Evolutionary conservation across 2,329 filamentous ascomycete genomes (phyloP), one percentile per base, ranked within the genome.

Genomic region (Colletotrichum liriopes): DNA sequence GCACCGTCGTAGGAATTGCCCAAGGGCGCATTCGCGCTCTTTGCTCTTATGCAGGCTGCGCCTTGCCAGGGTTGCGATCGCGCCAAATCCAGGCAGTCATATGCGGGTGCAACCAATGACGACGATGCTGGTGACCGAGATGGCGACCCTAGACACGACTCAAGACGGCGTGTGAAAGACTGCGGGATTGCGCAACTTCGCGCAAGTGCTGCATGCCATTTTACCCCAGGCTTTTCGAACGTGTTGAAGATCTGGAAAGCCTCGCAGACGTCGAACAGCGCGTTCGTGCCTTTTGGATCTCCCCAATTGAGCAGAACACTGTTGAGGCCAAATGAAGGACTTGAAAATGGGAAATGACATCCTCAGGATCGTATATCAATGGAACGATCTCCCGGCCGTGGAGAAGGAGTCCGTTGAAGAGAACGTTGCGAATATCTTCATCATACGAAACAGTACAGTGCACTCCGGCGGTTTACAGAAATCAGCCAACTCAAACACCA

Each of bases 21-120:
- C 29, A 71, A 72, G 66, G 29, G 66, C 70, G 54, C 70, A 65
- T 32, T 60, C 41, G 65, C 65, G 69, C 65, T 69, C 55, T 69
- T 65, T 61, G 64, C 39, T 18, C 11, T 20, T 32, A 32, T 65
- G 60, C 66, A 58, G 32, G 66, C 66, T 72, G 66, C 47, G 70
- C 65, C 65, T 39, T 63, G 35, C 23, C 51, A 26, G 55, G 56
- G 56, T n/a, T 16, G 39, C 39, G 26, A 51, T 47, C 20, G 35
- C 47, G 45, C 62, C 43, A 45, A 35, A 23, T 37, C 64, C 45
- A 43, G 64, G 56, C 60, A 54, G 41, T n/a, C 35, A 45, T 37
- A 47, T 20, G 58, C 37, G 8, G 43, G 39, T 49, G 51, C 4
- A 51, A 26, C 68, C 68, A 68, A 63, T 68, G 65, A 26, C 51